Evolutionary conservation across 2,329 filamentous ascomycete genomes (phyloP).

Genomic region (Ramularia endophylla): DNA sequence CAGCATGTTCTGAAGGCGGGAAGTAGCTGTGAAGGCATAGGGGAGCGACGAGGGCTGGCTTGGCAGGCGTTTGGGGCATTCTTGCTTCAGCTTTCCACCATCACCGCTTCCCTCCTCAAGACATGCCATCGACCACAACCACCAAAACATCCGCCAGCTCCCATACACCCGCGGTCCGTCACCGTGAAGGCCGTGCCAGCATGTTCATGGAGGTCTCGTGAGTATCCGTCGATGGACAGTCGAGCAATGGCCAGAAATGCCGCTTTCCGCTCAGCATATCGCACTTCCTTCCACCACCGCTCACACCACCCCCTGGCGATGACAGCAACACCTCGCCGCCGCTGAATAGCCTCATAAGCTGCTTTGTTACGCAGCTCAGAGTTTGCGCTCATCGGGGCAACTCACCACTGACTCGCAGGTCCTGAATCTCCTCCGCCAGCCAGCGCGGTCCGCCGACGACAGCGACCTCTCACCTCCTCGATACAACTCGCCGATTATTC

Average conservation of each 20-base stretch:
- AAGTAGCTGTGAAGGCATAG: not conserved
- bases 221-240: not conserved
- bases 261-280: not conserved
- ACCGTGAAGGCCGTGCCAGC: not conserved
- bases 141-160: constrained; percentile 1
- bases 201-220: not conserved
- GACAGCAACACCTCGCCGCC: not conserved
- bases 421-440: not conserved
- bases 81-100: constrained; percentile 1
- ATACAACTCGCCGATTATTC: no score
- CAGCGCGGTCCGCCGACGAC: no score
- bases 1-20: not conserved
- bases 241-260: not conserved
- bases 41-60: not conserved
- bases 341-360: not conserved
- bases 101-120: not conserved
- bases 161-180: not conserved
- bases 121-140: not conserved
- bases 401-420: constrained; percentile 1
- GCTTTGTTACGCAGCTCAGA: not conserved
- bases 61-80: not conserved
- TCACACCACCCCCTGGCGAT: not conserved
- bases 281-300: constrained; percentile 1
- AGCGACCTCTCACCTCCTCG: no score
- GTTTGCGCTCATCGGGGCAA: not conserved